Evolutionary conservation across 2,329 filamentous ascomycete genomes (phyloP).

Genomic region (Chrysoporthe deuterocubensis): DNA sequence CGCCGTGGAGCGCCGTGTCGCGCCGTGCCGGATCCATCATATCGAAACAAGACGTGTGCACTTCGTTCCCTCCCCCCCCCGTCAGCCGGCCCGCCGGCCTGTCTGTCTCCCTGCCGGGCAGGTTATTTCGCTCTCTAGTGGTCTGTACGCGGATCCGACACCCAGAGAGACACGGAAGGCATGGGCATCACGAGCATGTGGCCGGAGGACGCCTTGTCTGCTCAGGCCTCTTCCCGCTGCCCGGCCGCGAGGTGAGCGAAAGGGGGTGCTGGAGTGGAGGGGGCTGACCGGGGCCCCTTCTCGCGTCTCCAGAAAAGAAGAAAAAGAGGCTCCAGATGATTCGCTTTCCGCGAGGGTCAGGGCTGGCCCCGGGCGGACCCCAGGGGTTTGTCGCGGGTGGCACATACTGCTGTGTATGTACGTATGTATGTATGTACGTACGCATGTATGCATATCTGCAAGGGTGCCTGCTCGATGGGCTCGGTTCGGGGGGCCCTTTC

Average conservation of each 20-base stretch:
- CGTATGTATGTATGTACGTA: no score
- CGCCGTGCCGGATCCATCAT: conserved; percentile 4
- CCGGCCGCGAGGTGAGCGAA: conserved; percentile 5
- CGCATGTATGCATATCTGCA: conserved; percentile 21
- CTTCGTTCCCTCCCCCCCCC: conserved; percentile 1
- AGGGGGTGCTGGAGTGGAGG: conserved; percentile 20
- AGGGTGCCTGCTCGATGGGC: conserved; percentile 33
- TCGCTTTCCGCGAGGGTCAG: conserved; percentile 22
- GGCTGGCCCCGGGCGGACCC: neutral
- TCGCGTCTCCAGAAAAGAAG: conserved; percentile 5
- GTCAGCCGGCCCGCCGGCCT: neutral
- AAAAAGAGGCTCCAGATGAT: conserved; percentile 22
- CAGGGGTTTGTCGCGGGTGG: conserved; percentile 13
- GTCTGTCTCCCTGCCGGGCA: neutral
- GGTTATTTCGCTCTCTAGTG: neutral
- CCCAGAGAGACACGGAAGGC: no score
- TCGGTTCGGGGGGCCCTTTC: conserved; percentile 24
- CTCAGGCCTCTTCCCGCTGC: neutral
- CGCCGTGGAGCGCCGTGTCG: conserved; percentile 16
- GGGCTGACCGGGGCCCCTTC: conserved; percentile 4
- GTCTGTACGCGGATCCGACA: neutral
- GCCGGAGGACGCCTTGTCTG: conserved; percentile 10
- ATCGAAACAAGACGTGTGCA: neutral
- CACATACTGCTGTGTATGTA: neutral
- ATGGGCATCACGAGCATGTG: neutral